Base-by-base conservation (phyloP, 2,329 filamentous ascomycete species). In the Tolypocladium nubicola region DNA sequence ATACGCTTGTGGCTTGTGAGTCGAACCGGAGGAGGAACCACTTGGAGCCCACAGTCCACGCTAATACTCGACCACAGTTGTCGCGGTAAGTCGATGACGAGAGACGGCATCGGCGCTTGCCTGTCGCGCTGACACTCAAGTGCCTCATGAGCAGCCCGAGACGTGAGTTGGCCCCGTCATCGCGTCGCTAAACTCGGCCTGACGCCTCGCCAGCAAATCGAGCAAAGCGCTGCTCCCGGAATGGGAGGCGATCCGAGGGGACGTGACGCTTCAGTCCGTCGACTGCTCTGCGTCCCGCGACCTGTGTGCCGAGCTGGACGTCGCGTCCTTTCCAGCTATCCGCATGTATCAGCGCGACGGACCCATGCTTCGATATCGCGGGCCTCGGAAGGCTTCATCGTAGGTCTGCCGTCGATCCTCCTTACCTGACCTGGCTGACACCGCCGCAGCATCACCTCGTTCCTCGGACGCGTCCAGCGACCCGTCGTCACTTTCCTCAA, bases 321-420 rank as follows among this genome's bases (percentile, higher is more conserved):
- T 80, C 37, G 67, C 68, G 14, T 78, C 77, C 0, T 78, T 76
- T 58, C 78, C 78, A 2, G 69, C 77, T 8, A 71, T 81, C 40
- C 72, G 77, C 0, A 70, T 75, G 11, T 76, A 75, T 58, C 69
- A 69, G 43, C 63, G 65, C 3, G 65, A 71, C 33, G 68, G 70
- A 2, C 60, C 62, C 5, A 67, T 67, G 52, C 65, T 62, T 13
- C 64, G 74, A 54, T 80, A 79, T 61, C 71, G 77, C 40, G 78
- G 78, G 0, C 69, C 73, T 1, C 69, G 76, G 23, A 73, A 66
- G 50, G 68, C 73, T 0, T 59, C 67, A 13, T 60, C 69, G 75
- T 77, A 57, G 35, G 62, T 57, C n/a, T 8, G 3, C 33, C 13
- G 37, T 23, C 23, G 11, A 16, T n/a, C 35, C 43, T 23, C 21